These are phyloP conservation scores for Pseudozyma thailandica DNA, from an alignment of 1,284 basidiomycete species.

Conservation along the genomic window DNA sequence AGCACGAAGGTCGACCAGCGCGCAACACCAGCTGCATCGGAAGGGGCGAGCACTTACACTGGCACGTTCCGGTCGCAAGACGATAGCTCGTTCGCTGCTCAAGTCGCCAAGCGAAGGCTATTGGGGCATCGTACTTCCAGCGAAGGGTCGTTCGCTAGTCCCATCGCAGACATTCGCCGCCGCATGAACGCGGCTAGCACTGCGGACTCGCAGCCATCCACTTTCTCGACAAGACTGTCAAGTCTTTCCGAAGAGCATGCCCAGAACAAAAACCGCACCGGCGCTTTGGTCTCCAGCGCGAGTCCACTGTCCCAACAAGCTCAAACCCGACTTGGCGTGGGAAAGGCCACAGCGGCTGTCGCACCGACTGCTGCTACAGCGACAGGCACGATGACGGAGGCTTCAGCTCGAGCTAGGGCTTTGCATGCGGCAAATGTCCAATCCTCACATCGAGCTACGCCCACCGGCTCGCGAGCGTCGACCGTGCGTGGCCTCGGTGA, in stretches of 20 bases:
- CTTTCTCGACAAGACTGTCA: constrained; percentile 31
- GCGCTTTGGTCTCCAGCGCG: background rate
- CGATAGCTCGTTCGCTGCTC: constrained; percentile 49
- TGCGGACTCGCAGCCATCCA: constrained; percentile 25
- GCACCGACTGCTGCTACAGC: constrained; percentile 42
- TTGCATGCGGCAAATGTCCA: constrained; percentile 28
- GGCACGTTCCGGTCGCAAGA: constrained; percentile 53
- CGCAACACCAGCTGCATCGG: constrained; percentile 10
- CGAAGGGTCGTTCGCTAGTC: constrained; percentile 37
- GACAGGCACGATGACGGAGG: constrained; percentile 54
- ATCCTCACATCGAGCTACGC: constrained; percentile 33
- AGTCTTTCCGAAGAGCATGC: constrained; percentile 40
- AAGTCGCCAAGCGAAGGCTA: constrained; percentile 50
- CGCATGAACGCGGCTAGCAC: constrained; percentile 29
- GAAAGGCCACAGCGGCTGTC: constrained; percentile 52
- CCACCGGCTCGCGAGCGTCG: constrained; percentile 41
- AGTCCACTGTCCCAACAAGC: constrained; percentile 34
- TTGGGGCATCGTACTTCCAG: constrained; percentile 48
- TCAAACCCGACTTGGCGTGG: constrained; percentile 43
- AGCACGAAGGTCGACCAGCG: constrained; percentile 68
- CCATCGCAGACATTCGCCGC: constrained; percentile 52
- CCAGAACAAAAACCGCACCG: constrained; percentile 8
- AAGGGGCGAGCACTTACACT: constrained; percentile 35
- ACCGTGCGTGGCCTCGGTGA: constrained; percentile 25
- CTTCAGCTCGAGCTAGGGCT: constrained; percentile 37